Base-by-base conservation (phyloP, 2,329 filamentous ascomycete genomes). In the Paradendryphiella salina region DNA sequence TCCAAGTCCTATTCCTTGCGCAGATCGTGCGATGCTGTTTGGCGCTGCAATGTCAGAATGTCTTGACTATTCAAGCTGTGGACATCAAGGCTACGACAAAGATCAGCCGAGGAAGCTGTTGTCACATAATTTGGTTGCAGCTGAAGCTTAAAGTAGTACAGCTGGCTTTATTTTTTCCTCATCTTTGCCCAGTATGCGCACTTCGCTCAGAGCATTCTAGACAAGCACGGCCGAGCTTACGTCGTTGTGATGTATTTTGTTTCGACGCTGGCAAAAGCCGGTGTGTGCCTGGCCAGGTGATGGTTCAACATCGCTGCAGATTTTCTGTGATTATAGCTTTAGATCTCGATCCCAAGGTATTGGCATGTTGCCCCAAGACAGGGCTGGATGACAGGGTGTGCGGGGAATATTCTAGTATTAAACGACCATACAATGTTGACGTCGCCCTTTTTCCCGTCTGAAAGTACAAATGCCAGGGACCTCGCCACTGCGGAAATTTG, bases 261-360 rank as follows among this genome's bases (percentile, higher is more conserved):
- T 38, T 42, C 13, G 26, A 38, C 20, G 11, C 18, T 42, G 43
- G 32, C 35, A 46, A 51, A 42, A 32, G 43, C 48, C 48, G 48
- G 48, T 47, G 43, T 47, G 32, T 31, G 15, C 32, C 29, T 17
- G 31, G 33, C 33, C 43, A 32, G 26, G 21, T 46, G 28, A 46
- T 51, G 43, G 48, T 47, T 47, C 48, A 43, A 51, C 36, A 35
- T 43, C 23, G 34, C 32, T 39, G 43, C 48, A 17, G 15, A 21
- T 18, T 31, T 29, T 45, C 38, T 7, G 28, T 34, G 43, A 46
- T 46, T 37, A 8, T 18, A 36, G 26, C 43, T 46, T 34, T 37
- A 46, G 31, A 37, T 46, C 43, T 46, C 43, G 43, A 46, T 46
- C 43, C 26, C 43, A 31, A 46, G 23, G 43, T 35, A 31, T 46